Base-by-base conservation (phyloP, 2,329 filamentous ascomycete genomes). In the Pseudocercospora ulei region DNA sequence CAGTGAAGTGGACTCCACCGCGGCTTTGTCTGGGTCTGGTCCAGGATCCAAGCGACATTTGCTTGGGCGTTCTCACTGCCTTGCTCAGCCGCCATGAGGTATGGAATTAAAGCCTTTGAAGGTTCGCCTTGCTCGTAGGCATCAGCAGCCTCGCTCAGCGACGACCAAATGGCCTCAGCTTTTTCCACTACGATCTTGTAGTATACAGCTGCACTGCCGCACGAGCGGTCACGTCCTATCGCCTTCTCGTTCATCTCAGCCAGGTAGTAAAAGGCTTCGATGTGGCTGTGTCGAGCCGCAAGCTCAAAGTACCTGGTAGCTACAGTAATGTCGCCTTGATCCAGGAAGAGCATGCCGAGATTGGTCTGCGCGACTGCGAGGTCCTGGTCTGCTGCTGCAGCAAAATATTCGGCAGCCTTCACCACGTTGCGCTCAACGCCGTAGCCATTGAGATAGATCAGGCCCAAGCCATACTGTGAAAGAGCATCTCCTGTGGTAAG, bases 131-230 rank as follows among this genome's bases (percentile, higher is more conserved):
- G 69, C 39, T 84, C 79, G 54, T 83, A 92, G 0, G 85, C 86
- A 29, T 76, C 70, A 52, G 93, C 93, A 1, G 87, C 83, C 60
- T 93, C 85, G 2, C 69, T 66, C 68, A 92, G 86, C 0, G 83
- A 80, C 0, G 83, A 87, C 24, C 94, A 71, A 23, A 84, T 80
- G 57, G 85, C 76, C 44, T 90, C 88, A 0, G 88, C 90, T 61
- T 92, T 94, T 62, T 87, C 79, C 31, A 84, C 75, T 37, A 96
- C 78, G 55, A 96, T 87, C 57, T 80, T 85, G 56, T 94, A 95
- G 59, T 90, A 92, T 7, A 73, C 73, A 26, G 84, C 72, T 1
- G 87, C 85, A 41, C 83, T 71, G 5, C 70, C 72, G 54, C 87
- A 95, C 7, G 80, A 79, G 50, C 78, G 78, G 49, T 93, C 83